Base-by-base conservation (phyloP, 1,284 basidiomycete species). In the Irpex sp. region DNA sequence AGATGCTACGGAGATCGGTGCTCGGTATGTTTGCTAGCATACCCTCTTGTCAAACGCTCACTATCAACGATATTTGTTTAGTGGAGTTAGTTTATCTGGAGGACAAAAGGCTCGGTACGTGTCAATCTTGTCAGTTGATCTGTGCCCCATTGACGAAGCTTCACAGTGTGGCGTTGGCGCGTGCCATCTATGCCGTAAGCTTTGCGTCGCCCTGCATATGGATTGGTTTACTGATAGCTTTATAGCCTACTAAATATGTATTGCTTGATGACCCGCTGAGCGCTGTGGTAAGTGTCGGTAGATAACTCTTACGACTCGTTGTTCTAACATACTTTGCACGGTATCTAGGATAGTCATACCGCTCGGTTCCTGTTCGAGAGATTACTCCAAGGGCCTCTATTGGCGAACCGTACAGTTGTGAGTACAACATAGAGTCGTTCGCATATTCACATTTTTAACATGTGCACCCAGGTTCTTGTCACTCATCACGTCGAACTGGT, bases 401-500 rank as follows among this genome's bases (percentile, higher is more conserved):
- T 92, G 21, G 81, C 78, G 1, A 79, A 87, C 61, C 82, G 91
- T 13, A 92, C 91, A 0, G 86, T 92, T 57, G 86, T 91, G 75
- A 47, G 81, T 76, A 19, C 62, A 59, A 26, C 26, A 7, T 36
- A 7, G 5, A 56, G 8, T 6, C 6, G 37, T 47, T 19, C 49
- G 57, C 51, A 38, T 15, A n/a, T 26, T 48, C 34, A 48, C 68
- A 37, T 61, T 61, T 17, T 56, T 1, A 65, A 34, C 17, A 13
- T 26, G 9, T 52, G 11, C 11, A 8, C 11, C 21, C 34, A 88
- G 85, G 75, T 89, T 56, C 78, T 90, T 5, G 87, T 91, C 13
- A 92, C 90, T 0, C 89, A 92, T 67, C 89, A 92, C 65, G 86
- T 91, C 56, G 87, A 90, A 62, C 79, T 92, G 1, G 87, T 91